These are phyloP conservation scores for Tetrahymena elliotti DNA, from an alignment of 73 alveolate species.

Conservation along the genomic window DNA sequence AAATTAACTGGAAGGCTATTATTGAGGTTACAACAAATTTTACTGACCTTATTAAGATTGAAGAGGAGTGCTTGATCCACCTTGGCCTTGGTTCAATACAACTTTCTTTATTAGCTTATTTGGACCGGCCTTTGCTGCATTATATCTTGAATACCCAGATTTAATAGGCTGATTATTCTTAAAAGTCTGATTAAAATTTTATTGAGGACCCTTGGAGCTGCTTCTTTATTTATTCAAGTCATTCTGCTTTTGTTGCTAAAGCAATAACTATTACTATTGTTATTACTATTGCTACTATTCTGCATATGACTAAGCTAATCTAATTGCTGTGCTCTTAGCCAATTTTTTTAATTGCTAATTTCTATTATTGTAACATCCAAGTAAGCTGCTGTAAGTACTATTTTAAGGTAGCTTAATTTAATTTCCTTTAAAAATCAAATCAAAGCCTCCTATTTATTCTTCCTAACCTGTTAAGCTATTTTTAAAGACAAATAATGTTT, in stretches of 20 bases:
- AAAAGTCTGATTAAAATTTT: background rate
- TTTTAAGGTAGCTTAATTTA: slow-evolving; percentile 79
- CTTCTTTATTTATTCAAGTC: background rate
- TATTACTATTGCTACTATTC: background rate
- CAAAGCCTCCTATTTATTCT: slow-evolving; percentile 99
- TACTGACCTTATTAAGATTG: background rate
- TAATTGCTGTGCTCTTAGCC: slow-evolving; percentile 91
- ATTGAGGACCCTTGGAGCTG: background rate
- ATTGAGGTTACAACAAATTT: background rate
- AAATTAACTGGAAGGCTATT: background rate
- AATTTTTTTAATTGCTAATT: slow-evolving; percentile 81
- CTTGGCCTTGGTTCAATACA: background rate
- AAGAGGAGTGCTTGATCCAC: slow-evolving; percentile 1
- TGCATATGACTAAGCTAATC: slow-evolving; percentile 68
- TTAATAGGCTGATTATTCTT: background rate
- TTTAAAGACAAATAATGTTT: slow-evolving; percentile 18
- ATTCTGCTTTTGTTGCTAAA: background rate
- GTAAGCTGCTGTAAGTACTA: slow-evolving; percentile 80
- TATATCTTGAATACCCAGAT: background rate
- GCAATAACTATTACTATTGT: background rate
- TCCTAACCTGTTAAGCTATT: slow-evolving; percentile 97
- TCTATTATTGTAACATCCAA: slow-evolving; percentile 95
- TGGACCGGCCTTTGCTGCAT: background rate
- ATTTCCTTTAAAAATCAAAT: slow-evolving; percentile 87
- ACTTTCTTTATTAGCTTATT: background rate